Percentiles rank a stretch among this genome's conserved stretches.
phyloP scores from a whole-genome alignment of 768 basidiomycete species.

The Cystofilobasidium bisporidii region DNA sequence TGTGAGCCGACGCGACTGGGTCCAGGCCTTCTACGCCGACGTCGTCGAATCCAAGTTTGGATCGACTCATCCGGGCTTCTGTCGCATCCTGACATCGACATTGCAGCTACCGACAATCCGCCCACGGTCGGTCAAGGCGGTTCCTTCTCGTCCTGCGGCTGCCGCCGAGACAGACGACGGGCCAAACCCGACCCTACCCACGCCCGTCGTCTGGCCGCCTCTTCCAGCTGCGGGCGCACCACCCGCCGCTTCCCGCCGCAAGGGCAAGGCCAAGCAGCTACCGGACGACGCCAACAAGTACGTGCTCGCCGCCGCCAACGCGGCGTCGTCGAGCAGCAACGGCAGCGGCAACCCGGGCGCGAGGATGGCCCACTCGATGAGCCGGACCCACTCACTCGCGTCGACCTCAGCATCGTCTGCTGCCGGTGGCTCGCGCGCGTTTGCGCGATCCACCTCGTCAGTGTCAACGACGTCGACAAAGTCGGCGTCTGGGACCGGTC shows the following conservation, averaged over 20 bases:
- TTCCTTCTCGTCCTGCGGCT: background rate
- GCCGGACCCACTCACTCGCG: too few species aligned
- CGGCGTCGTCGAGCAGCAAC: background rate
- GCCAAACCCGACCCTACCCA: background rate
- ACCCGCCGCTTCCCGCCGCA: background rate
- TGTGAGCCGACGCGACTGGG: background rate
- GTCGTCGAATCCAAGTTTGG: background rate
- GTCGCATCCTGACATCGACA: background rate
- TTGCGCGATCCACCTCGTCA: background rate
- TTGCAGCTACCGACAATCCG: background rate
- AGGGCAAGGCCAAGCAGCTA: constrained; percentile 1
- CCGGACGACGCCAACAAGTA: constrained; percentile 1
- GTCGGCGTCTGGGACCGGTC: background rate
- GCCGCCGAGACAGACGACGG: background rate
- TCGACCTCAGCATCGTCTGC: too few species aligned
- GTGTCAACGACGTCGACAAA: background rate
- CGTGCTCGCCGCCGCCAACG: background rate
- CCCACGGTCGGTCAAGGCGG: background rate
- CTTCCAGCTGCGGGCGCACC: background rate
- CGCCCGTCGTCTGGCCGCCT: constrained; percentile 1
- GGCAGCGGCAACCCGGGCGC: too few species aligned
- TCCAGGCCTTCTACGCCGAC: background rate
- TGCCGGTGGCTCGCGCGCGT: background rate
- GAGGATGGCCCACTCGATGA: too few species aligned
- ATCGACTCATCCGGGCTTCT: background rate